Conservation (phyloP, 805 yeast genomes). For the Pichia sporocuriosa region DNA sequence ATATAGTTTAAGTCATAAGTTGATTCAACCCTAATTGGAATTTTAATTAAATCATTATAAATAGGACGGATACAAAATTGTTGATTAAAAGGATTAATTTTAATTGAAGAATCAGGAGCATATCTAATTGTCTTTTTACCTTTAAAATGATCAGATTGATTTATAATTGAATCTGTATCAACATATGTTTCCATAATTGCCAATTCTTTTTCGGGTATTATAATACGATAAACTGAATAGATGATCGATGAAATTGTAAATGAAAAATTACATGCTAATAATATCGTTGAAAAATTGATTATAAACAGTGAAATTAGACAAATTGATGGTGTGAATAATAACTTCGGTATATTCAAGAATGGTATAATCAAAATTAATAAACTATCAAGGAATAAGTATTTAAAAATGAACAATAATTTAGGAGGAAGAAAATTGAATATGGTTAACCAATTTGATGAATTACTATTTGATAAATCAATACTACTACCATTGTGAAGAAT, state of each 20-base stretch:
- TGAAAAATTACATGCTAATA: conserved; percentile 45
- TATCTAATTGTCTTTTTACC: conserved; percentile 84
- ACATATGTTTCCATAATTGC: conserved; percentile 29
- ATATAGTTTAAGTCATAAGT: conserved; percentile 63
- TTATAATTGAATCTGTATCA: conserved; percentile 31
- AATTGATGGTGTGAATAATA: conserved; percentile 54
- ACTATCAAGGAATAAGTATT: conserved; percentile 71
- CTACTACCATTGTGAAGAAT: conserved; percentile 41
- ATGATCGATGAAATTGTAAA: conserved; percentile 36
- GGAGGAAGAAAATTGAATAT: conserved; percentile 36
- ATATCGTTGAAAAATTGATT: conserved; percentile 44
- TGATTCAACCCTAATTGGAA: conserved; percentile 79
- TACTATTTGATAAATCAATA: background rate
- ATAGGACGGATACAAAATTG: conserved; percentile 51
- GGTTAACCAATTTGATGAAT: conserved; percentile 8
- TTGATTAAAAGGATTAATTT: conserved; percentile 66
- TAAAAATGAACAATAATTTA: conserved; percentile 54
- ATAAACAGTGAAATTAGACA: conserved; percentile 43
- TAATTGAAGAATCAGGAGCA: conserved; percentile 85
- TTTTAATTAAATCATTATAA: conserved; percentile 29
- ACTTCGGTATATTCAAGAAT: conserved; percentile 63
- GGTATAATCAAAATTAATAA: conserved; percentile 66
- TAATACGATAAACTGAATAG: conserved; percentile 14
- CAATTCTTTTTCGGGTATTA: conserved; percentile 27
- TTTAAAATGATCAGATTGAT: conserved; percentile 60